Evolutionary conservation across 164 flowering plant species (phyloP).

Genomic region (Litsea cubeba): DNA sequence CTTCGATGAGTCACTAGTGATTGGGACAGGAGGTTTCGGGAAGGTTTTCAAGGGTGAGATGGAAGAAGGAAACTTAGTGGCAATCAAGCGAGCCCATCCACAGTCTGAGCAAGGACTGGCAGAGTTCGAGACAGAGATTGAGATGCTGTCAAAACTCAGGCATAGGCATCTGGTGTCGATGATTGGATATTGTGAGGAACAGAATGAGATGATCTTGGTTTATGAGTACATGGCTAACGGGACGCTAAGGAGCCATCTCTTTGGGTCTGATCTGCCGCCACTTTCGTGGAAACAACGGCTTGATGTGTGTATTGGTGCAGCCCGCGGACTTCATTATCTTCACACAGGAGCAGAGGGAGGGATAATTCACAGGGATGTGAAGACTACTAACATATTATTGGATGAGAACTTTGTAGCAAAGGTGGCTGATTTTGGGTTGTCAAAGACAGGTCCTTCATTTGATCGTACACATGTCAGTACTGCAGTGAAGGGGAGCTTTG

Average conservation of each 20-base stretch:
- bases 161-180: conserved; percentile 69
- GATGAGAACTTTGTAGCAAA: conserved; percentile 64
- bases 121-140: conserved; percentile 73
- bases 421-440: conserved; percentile 70
- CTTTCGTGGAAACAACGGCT: conserved; percentile 64
- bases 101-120: conserved; percentile 63
- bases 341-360: conserved; percentile 67
- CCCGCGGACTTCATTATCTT: conserved; percentile 76
- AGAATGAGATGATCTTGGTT: conserved; percentile 69
- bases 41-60: conserved; percentile 67
- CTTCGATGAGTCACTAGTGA: conserved; percentile 60
- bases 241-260: conserved; percentile 63
- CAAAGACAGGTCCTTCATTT: conserved; percentile 57
- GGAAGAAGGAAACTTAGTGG: conserved; percentile 48
- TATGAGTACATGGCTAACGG: conserved; percentile 81
- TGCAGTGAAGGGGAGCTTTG: conserved; percentile 76
- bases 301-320: conserved; percentile 64
- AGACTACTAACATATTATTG: conserved; percentile 66
- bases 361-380: conserved; percentile 69
- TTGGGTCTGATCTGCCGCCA: conserved; percentile 49
- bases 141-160: conserved; percentile 72
- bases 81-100: conserved; percentile 65
- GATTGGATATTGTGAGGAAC: conserved; percentile 74
- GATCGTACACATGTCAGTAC: conserved; percentile 77
- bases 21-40: conserved; percentile 81